Base-by-base conservation (phyloP, 257 asterid genomes). In the Knoxia roxburghii region DNA sequence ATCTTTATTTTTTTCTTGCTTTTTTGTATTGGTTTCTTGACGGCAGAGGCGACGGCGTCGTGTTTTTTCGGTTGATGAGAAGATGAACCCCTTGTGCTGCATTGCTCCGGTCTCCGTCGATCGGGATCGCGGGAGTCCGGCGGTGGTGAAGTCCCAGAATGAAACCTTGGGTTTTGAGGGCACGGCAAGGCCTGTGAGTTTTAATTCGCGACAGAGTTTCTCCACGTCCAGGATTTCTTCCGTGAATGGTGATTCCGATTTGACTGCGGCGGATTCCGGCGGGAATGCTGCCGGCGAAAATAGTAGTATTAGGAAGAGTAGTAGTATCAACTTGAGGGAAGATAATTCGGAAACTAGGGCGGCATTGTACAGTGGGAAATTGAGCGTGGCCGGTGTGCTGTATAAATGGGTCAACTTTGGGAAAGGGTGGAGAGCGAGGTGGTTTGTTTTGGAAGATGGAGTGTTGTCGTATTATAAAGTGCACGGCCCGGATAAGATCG, bases 1-100 rank as follows among this genome's bases (percentile, higher is more conserved):
- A 40, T 40, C 10, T 3, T 33, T 33, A n/a, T 33, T 33, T 6
- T 33, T 33, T 6, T 33, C 6, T 33, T 33, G 2, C 39, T 33
- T 33, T 33, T 2, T 6, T 33, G 39, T 6, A 33, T 6, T 33
- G 39, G n/a, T n/a, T n/a, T n/a, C n/a, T n/a, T n/a, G n/a, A n/a
- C n/a, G n/a, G n/a, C n/a, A n/a, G n/a, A n/a, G n/a, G n/a, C n/a
- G n/a, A n/a, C 39, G 39, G 6, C 39, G 39, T 3, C 39, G 39
- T 33, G 6, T 33, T 33, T 40, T 40, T 55, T 37, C 41, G 63
- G n/a, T 58, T 58, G 41, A 59, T 59, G 37, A 33, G 40, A 17
- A 80, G 70, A 91, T 92, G 99, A 93, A 93, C 80, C 99, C 99
- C 14, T 82, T 93, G 48, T 93, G 99, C 91, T 93, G 99, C 99